Percentiles rank a stretch among this genome's conserved stretches.
Evolutionary conservation across 2,329 filamentous ascomycete species (phyloP).

Genomic region (Fusarium burgessii): DNA sequence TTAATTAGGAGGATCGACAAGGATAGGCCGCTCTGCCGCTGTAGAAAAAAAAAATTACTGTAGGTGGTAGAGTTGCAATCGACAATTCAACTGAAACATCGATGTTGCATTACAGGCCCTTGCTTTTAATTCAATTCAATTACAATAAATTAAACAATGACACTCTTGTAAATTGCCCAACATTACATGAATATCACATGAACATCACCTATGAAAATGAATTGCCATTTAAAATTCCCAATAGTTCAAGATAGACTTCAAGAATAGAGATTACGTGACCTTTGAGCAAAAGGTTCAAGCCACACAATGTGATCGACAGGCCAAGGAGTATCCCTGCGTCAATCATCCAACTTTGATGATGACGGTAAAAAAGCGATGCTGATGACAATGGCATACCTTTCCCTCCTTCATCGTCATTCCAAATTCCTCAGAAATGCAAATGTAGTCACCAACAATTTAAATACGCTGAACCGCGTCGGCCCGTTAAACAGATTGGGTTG

Average conservation of each 20-base stretch:
- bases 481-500: constrained; percentile 6
- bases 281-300: neutral
- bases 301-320: constrained; percentile 23
- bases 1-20: constrained; percentile 11
- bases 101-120: constrained; percentile 21
- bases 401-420: neutral
- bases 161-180: neutral
- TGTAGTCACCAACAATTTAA: neutral
- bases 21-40: constrained; percentile 16
- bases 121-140: neutral
- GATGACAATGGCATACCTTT: too few species aligned
- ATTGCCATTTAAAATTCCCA: neutral
- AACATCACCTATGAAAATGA: neutral
- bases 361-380: neutral
- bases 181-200: neutral
- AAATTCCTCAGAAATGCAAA: neutral
- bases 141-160: constrained; percentile 1
- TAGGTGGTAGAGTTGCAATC: constrained; percentile 7
- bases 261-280: neutral
- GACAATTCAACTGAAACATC: constrained; percentile 30
- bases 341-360: constrained; percentile 7
- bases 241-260: neutral
- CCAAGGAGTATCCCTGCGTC: constrained; percentile 16
- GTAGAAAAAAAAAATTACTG: neutral
- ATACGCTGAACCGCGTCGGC: constrained; percentile 20